A percentile compares a stretch with the other conserved stretches of the same genome.
Evolutionary conservation across 495 filamentous ascomycete genomes (phyloP).

Genomic region (Daldinia bambusicola): DNA sequence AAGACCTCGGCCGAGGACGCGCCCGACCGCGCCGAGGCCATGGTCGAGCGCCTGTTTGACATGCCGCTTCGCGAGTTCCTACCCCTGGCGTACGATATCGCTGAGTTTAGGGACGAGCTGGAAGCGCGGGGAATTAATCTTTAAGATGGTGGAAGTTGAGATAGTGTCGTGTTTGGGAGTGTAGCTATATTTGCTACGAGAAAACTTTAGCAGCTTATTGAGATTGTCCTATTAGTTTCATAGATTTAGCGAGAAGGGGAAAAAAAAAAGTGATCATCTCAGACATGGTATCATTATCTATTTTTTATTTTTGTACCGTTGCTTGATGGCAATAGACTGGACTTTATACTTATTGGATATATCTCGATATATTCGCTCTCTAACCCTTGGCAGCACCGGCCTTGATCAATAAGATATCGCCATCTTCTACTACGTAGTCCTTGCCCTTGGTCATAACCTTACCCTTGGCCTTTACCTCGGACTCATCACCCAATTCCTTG

Average conservation of each 20-base stretch:
- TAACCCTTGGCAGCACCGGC: slow-evolving; percentile 90
- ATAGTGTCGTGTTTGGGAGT: background rate
- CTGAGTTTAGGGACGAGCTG: background rate
- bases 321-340: slow-evolving; percentile 1
- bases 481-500: slow-evolving; percentile 88
- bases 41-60: slow-evolving; percentile 1
- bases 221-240: background rate
- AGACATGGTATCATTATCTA: slow-evolving; percentile 6
- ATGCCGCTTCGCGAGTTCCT: slow-evolving; percentile 14
- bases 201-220: background rate
- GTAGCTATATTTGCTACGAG: background rate
- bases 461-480: slow-evolving; percentile 86
- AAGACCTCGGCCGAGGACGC: background rate
- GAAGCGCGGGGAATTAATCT: background rate
- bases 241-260: background rate
- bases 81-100: background rate
- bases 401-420: slow-evolving; percentile 88
- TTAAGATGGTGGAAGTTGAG: background rate
- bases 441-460: slow-evolving; percentile 99
- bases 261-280: slow-evolving; percentile 7
- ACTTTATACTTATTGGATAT: slow-evolving; percentile 29
- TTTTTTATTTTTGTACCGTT: slow-evolving; percentile 11
- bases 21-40: background rate
- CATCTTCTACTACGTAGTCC: slow-evolving; percentile 88
- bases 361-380: slow-evolving; percentile 33